Evolutionary conservation across 176 grass and related monocot genomes (phyloP).

Genomic region (Melocanna baccifera): DNA sequence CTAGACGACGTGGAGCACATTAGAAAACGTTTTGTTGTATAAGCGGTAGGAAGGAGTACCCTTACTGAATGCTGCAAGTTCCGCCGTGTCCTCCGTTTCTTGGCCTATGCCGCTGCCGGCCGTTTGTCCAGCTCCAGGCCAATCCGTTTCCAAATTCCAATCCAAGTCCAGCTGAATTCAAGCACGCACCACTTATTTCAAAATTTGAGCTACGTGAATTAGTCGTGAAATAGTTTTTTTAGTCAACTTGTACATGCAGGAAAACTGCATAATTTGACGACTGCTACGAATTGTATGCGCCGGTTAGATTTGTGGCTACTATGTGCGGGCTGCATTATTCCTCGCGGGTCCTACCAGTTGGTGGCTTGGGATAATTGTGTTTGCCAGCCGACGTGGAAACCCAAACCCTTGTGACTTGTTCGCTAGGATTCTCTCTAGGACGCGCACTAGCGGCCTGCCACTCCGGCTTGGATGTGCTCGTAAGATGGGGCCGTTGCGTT

Average conservation of each 20-base stretch:
- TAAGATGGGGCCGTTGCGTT: constrained; percentile 7
- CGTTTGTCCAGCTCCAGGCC: neutral
- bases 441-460: neutral
- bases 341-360: constrained; percentile 22
- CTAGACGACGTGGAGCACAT: too few species aligned
- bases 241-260: constrained; percentile 3
- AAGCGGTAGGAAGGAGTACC: too few species aligned
- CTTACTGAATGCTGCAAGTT: neutral
- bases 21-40: too few species aligned
- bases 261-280: constrained; percentile 24
- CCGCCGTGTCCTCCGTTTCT: neutral
- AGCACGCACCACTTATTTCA: neutral
- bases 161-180: neutral
- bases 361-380: neutral
- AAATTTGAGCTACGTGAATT: neutral
- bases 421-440: constrained; percentile 17
- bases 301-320: neutral
- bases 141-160: neutral
- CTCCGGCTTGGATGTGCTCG: constrained; percentile 33
- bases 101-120: neutral
- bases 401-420: neutral
- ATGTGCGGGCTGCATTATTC: constrained; percentile 13
- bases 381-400: constrained; percentile 12
- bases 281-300: neutral
- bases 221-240: neutral